Percentiles rank a stretch among this genome's conserved stretches.
phyloP scores from a whole-genome alignment of 345 rosid species.

The Citrus medica region DNA sequence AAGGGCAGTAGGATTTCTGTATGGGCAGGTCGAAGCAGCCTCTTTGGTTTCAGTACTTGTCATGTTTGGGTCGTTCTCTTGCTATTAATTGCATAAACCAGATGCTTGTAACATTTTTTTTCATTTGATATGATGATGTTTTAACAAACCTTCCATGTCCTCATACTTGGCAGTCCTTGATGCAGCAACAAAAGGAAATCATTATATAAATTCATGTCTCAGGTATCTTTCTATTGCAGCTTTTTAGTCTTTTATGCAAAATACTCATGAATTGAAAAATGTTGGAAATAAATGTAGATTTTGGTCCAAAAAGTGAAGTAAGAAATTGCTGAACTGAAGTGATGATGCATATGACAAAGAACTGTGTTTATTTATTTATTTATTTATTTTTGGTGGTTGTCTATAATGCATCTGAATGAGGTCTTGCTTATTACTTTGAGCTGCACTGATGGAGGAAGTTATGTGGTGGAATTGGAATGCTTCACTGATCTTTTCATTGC shows the following conservation, averaged over 20 bases:
- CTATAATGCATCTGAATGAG: neutral
- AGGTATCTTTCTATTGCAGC: slow-evolving; percentile 40
- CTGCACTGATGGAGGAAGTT: neutral
- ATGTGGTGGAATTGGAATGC: neutral
- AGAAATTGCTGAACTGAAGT: neutral
- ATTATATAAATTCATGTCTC: slow-evolving; percentile 87
- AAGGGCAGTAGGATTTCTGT: neutral
- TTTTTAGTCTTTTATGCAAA: neutral
- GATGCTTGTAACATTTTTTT: neutral
- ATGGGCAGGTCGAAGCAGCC: neutral
- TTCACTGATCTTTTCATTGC: neutral
- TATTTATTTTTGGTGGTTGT: neutral
- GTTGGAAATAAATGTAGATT: neutral
- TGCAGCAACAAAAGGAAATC: slow-evolving; percentile 88
- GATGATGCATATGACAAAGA: neutral
- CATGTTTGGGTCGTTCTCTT: neutral
- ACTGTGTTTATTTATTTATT: too few species aligned
- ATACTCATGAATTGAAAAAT: neutral
- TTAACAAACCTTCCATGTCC: neutral
- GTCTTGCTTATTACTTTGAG: neutral
- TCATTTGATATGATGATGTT: neutral
- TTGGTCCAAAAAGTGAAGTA: neutral
- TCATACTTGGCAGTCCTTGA: slow-evolving; percentile 54
- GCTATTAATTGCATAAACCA: neutral
- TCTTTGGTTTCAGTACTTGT: neutral